These are phyloP conservation scores for Uronychia setigera DNA, from an alignment of 73 alveolate genomes.

Conservation along the genomic window DNA sequence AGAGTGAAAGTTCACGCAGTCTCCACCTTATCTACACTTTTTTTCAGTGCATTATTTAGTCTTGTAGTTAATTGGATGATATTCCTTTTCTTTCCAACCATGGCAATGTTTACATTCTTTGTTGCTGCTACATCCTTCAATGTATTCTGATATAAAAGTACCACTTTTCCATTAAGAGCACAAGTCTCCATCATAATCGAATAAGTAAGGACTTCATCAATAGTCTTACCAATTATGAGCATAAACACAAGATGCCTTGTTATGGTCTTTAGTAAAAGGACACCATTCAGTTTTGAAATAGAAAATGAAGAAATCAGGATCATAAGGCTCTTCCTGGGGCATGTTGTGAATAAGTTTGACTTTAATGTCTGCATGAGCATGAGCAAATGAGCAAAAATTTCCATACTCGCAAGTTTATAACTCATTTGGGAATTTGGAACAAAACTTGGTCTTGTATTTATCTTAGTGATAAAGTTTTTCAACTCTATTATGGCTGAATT, in stretches of 20 bases:
- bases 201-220: slow-evolving; percentile 88
- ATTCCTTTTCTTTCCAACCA: slow-evolving; percentile 69
- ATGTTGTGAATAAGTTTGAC: slow-evolving; percentile 82
- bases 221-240: slow-evolving; percentile 95
- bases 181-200: slow-evolving; percentile 65
- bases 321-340: slow-evolving; percentile 42
- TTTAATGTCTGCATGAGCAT: slow-evolving; percentile 76
- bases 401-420: slow-evolving; percentile 78
- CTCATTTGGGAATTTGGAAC: slow-evolving; percentile 73
- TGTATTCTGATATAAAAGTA: slow-evolving; percentile 61
- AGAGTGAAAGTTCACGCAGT: slow-evolving; percentile 47
- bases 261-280: slow-evolving; percentile 89
- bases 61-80: slow-evolving; percentile 50
- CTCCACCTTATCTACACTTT: slow-evolving; percentile 27
- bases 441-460: slow-evolving; percentile 82
- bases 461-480: slow-evolving; percentile 81
- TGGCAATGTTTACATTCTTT: slow-evolving; percentile 65
- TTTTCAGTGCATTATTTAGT: slow-evolving; percentile 38
- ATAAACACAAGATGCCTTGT: slow-evolving; percentile 92
- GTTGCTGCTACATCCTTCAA: slow-evolving; percentile 65
- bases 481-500: slow-evolving; percentile 80
- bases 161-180: slow-evolving; percentile 80
- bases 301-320: slow-evolving; percentile 81
- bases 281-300: slow-evolving; percentile 96
- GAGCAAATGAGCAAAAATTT: slow-evolving; percentile 87